Conservation (phyloP, 2,329 filamentous ascomycete species). For the Penicillium concentricum region DNA sequence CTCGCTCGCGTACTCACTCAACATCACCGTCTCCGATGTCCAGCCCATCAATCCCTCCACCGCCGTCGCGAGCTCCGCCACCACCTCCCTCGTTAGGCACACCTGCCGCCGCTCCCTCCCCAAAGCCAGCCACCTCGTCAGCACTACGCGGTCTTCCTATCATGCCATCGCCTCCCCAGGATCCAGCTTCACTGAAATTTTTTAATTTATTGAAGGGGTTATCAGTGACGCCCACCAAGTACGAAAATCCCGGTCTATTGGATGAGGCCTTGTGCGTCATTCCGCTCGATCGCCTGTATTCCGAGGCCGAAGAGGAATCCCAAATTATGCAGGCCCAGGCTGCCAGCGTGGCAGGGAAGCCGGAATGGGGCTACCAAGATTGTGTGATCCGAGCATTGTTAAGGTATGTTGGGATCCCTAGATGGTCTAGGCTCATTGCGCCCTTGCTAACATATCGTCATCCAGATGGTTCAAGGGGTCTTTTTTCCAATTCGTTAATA, state of each 20-base stretch:
- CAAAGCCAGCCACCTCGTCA: constrained; percentile 36
- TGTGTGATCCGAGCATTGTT: constrained; percentile 88
- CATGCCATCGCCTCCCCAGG: constrained; percentile 72
- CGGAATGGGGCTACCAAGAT: constrained; percentile 96
- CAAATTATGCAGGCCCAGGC: constrained; percentile 86
- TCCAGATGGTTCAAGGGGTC: constrained; percentile 87
- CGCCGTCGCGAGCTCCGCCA: constrained; percentile 37
- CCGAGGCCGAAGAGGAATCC: constrained; percentile 88
- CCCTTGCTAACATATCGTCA: constrained; percentile 11
- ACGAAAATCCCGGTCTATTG: constrained; percentile 91
- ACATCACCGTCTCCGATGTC: constrained; percentile 54
- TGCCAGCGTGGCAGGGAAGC: constrained; percentile 78
- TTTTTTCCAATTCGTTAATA: constrained; percentile 97
- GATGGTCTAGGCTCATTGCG: constrained; percentile 12
- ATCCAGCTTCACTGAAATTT: constrained; percentile 70
- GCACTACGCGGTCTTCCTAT: constrained; percentile 61
- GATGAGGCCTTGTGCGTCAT: constrained; percentile 88
- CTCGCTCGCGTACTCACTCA: constrained; percentile 57
- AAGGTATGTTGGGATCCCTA: constrained; percentile 55
- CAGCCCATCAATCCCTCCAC: constrained; percentile 30
- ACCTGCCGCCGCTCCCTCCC: constrained; percentile 39
- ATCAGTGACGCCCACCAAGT: constrained; percentile 85
- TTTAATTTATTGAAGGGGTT: constrained; percentile 80
- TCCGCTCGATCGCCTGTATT: constrained; percentile 85
- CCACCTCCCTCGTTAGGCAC: constrained; percentile 34